Evolutionary conservation across 495 filamentous ascomycete species (phyloP), one percentile per base, ranked within the genome.

Genomic region (Penicillium tannophilum): DNA sequence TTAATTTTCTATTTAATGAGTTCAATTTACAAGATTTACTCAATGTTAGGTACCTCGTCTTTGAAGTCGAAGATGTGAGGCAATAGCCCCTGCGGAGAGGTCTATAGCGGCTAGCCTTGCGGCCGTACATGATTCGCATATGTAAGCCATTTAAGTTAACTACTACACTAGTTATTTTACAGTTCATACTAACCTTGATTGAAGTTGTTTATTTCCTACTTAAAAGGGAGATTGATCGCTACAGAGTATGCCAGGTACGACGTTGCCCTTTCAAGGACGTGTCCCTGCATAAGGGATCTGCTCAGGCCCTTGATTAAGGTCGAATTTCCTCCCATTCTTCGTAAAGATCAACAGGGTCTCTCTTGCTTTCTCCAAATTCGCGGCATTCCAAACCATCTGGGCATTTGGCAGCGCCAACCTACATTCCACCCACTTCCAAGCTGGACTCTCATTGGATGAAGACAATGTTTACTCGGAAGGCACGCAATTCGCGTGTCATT

Each of bases 231-330:
- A 36, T 36, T 36, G 50, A 45, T 28, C 52, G 24, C 42, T 26
- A 20, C 19, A 41, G 48, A 56, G 53, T 56, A 61, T 61, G 59
- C 33, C 41, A n/a, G 19, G 47, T 61, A 19, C 41, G 59, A 61
- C 59, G 16, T 48, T 61, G 53, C 41, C 52, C 31, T 33, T 7
- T 60, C 43, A 16, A 51, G 24, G 55, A 51, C 33, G 47, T 41
- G 47, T 58, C 43, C 54, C 42, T 43, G 24, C 10, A 14, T 42
- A 16, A 36, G 35, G 41, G 2, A 23, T 36, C 35, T 19, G 26
- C 36, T 41, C 23, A 11, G 24, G 14, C 35, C 58, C 46, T 55
- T 63, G 55, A 52, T 42, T 35, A 30, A 42, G 19, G 9, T 6
- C 24, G 23, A 10, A 24, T 33, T 28, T 36, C 33, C 9, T 23